Percentiles rank a stretch among this genome's conserved stretches.
Conservation (phyloP, 352 stramenopile species). For the Pythium periplocum region DNA sequence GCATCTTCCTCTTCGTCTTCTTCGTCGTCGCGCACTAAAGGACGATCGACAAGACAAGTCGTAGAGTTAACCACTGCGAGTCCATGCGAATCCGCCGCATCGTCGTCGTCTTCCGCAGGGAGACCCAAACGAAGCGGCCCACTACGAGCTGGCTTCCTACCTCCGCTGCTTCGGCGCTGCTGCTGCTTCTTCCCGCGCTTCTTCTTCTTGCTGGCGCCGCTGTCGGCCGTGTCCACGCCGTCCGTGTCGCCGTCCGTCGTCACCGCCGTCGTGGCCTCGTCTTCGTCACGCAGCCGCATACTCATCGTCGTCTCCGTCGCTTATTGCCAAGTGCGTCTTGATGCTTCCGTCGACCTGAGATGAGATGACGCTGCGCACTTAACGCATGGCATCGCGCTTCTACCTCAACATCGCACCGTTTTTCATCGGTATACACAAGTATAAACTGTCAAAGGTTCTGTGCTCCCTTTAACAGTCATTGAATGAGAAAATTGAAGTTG, state of each 20-base stretch:
- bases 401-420: too few relatives aligned
- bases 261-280: constrained; percentile 5
- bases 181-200: constrained; percentile 14
- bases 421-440: too few relatives aligned
- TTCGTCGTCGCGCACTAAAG: constrained; percentile 25
- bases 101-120: constrained; percentile 11
- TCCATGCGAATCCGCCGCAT: constrained; percentile 3
- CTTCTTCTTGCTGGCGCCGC: constrained; percentile 3
- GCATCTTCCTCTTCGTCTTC: too few relatives aligned
- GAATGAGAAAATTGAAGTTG: too few relatives aligned
- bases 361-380: too few relatives aligned
- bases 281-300: too few relatives aligned
- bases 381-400: too few relatives aligned
- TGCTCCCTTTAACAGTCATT: too few relatives aligned
- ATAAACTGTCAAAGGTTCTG: too few relatives aligned
- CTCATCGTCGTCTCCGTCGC: too few relatives aligned
- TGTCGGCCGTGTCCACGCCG: not conserved
- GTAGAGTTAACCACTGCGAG: constrained; percentile 44
- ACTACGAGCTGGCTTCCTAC: constrained; percentile 1
- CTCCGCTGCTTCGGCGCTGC: constrained; percentile 15
- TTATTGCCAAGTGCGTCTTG: too few relatives aligned
- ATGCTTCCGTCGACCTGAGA: too few relatives aligned
- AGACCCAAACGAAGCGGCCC: constrained; percentile 14
- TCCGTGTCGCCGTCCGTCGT: constrained; percentile 14
- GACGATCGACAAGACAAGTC: constrained; percentile 47